Base-by-base conservation (phyloP, 1,139 yeast species). In the Diutina siamensis region DNA sequence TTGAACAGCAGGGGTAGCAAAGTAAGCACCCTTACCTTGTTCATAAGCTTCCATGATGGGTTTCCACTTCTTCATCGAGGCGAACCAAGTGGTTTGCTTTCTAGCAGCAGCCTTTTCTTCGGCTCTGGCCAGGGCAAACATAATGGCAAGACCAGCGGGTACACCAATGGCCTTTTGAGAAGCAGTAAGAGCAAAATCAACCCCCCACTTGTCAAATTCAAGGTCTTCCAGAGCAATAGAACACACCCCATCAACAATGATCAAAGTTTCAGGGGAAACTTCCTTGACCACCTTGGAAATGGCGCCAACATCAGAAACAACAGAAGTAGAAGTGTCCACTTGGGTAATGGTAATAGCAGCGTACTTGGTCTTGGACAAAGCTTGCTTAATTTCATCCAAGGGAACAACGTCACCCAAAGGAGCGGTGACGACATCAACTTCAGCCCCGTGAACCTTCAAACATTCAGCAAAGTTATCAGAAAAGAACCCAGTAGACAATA, bases 121-220 rank as follows among this genome's bases (percentile, higher is more conserved):
- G 12, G 95, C 96, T 55, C 95, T 76, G 47, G 71, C 77, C 44
- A 94, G 82, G 32, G 87, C 80, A 62, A 76, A 77, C 33, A 85
- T 79, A 55, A 89, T 76, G 20, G 92, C 78, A 55, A 89, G 75
- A 27, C 98, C 98, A 15, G 97, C 82, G 46, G 97, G 97, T 32
- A 83, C 94, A 47, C 96, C 97, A 57, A 89, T 71, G 35, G 96
- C 97, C 71, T 89, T 92, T 65, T 89, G 97, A 20, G 97, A 87
- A 2, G 95, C 97, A 45, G 95, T 83, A 53, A 89, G 71, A 41
- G 80, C 94, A 55, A 74, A 86, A 64, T 89, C 98, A 48, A 89
- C 63, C 9, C 88, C 89, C 97, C 97, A 92, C 32, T 74, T 74
- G 61, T 87, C 94, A 61, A 92, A 89, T 57, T 83, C 80, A 53